Base-by-base conservation (phyloP, 345 rosid species). In the Eucalyptus albens region DNA sequence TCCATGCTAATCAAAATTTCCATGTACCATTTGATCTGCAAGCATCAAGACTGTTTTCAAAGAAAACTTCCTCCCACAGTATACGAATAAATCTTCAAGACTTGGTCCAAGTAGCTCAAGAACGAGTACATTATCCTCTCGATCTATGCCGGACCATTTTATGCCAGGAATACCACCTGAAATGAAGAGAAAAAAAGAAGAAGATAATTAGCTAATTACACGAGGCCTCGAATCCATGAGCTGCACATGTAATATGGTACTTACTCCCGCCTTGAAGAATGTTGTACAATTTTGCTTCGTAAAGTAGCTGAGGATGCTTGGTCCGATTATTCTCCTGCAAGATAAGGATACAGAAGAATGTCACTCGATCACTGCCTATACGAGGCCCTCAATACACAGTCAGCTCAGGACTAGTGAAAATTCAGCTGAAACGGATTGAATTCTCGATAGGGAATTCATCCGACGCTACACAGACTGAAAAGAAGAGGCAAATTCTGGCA, bases 21-120 rank as follows among this genome's bases (percentile, higher is more conserved):
- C 17, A 26, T 87, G 89, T 90, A 95, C 97, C 97, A 94, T 95
- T 89, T 94, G 95, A 91, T 94, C 96, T 83, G 95, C 95, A 91
- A 95, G 88, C 95, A 94, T 94, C 88, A 95, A 80, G 90, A 95
- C 97, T 1, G 95, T 93, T 90, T 95, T 95, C 89, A 95, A 80
- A 5, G 96, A 93, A 89, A 95, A 94, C 92, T 95, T 95, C 92
- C 96, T 93, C 89, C 96, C 95, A 82, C 96, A 95, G 82, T 94
- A 95, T 86, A 93, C 96, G 88, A 94, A 94, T 87, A 95, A 86
- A 92, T 95, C 97, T 90, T 95, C 96, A 47, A 95, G 94, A 87
- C 96, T 95, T 3, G 96, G 97, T 82, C 97, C 97, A 29, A 95
- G 92, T 92, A 95, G 90, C 89, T 95, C 97, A 69, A 94, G 86